phyloP scores from a whole-genome alignment of 2,329 filamentous ascomycete species.

The Beauveria asiatica region DNA sequence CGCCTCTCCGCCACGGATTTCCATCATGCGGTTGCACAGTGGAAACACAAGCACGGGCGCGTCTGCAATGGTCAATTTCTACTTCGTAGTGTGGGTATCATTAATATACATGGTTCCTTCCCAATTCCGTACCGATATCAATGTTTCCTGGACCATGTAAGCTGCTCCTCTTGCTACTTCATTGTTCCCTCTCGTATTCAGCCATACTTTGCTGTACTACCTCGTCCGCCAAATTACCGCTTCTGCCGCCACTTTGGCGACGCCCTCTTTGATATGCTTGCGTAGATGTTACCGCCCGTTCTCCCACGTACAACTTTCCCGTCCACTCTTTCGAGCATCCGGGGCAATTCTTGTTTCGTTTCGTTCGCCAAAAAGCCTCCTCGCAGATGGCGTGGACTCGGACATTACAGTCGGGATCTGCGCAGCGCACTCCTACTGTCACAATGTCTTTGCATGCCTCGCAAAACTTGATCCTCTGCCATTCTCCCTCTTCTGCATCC shows the following conservation, averaged over 20 bases:
- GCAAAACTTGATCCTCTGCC: conserved; percentile 76
- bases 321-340: conserved; percentile 45
- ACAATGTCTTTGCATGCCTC: conserved; percentile 84
- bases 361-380: conserved; percentile 62
- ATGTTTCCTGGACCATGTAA: neutral
- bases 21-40: neutral
- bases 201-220: conserved; percentile 23
- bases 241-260: conserved; percentile 27
- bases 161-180: conserved; percentile 9
- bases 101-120: neutral
- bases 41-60: neutral
- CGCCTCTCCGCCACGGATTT: neutral
- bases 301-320: conserved; percentile 43
- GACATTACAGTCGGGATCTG: conserved; percentile 55
- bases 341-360: conserved; percentile 56
- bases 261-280: conserved; percentile 39
- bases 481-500: conserved; percentile 48
- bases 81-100: conserved; percentile 2
- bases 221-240: conserved; percentile 23
- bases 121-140: neutral
- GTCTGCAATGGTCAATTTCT: neutral
- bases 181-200: conserved; percentile 20
- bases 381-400: conserved; percentile 73
- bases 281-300: conserved; percentile 47
- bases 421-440: conserved; percentile 73